Percentiles rank a stretch among this genome's conserved stretches.
These are phyloP conservation scores for Plasmodium yoelii DNA, from an alignment of 169 alveolate genomes.

Conservation along the genomic window DNA sequence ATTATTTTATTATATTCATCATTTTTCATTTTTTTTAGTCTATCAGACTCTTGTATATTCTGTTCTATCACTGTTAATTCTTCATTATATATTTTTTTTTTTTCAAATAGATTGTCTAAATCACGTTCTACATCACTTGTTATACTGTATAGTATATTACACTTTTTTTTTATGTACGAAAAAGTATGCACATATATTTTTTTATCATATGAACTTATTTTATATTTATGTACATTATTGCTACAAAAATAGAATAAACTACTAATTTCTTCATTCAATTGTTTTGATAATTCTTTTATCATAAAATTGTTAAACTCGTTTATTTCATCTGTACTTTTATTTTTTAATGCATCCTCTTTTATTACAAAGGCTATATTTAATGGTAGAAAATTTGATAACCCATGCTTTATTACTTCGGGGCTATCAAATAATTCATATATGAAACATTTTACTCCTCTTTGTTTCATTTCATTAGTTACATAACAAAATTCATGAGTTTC, in stretches of 20 bases:
- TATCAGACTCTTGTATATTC: conserved; percentile 14
- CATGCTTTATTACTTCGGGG: conserved; percentile 47
- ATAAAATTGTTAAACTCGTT: conserved; percentile 76
- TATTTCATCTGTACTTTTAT: conserved; percentile 29
- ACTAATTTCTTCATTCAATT: conserved; percentile 74
- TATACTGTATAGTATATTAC: conserved; percentile 34
- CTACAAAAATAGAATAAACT: conserved; percentile 61
- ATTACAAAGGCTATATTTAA: conserved; percentile 75
- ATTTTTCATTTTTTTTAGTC: conserved; percentile 53
- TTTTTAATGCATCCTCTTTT: conserved; percentile 37
- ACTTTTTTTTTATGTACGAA: conserved; percentile 18
- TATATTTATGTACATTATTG: conserved; percentile 31
- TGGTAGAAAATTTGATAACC: conserved; percentile 65
- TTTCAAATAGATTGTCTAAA: conserved; percentile 8
- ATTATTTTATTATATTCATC: conserved; percentile 78
- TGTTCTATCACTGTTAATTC: conserved; percentile 38
- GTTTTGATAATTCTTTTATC: conserved; percentile 79
- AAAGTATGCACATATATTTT: conserved; percentile 28
- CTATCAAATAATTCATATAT: conserved; percentile 79
- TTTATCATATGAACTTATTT: conserved; percentile 39
- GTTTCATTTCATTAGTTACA: conserved; percentile 78
- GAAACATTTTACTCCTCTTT: conserved; percentile 79
- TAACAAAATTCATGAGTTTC: conserved; percentile 63
- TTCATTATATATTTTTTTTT: conserved; percentile 26
- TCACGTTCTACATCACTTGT: conserved; percentile 35